phyloP scores from a whole-genome alignment of 1,284 basidiomycete species.

The Pisolithus thermaeus region DNA sequence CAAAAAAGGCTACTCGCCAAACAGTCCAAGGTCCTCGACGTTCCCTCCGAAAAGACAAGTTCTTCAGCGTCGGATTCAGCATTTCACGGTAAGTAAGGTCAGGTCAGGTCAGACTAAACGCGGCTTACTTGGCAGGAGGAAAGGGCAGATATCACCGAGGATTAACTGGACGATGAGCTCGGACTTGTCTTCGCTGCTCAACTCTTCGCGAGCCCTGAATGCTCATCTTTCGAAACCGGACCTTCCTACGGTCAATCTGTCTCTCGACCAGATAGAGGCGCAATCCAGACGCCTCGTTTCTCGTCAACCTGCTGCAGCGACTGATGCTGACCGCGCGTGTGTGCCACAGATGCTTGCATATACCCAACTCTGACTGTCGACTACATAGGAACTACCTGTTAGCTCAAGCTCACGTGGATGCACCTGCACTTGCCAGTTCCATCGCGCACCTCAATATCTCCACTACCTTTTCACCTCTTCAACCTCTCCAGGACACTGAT shows the following conservation, averaged over 20 bases:
- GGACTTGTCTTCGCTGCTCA: slow-evolving; percentile 66
- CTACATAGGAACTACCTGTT: slow-evolving; percentile 72
- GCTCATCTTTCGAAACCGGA: slow-evolving; percentile 72
- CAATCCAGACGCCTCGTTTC: slow-evolving; percentile 78
- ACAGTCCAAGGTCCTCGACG: not conserved
- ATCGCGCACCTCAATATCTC: slow-evolving; percentile 80
- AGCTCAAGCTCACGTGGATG: slow-evolving; percentile 88
- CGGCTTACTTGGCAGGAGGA: too few species aligned
- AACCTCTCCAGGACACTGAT: slow-evolving; percentile 87
- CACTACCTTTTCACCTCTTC: slow-evolving; percentile 83
- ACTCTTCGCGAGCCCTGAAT: slow-evolving; percentile 67
- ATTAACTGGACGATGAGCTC: slow-evolving; percentile 32
- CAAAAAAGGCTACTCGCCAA: too few species aligned
- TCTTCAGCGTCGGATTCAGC: not conserved
- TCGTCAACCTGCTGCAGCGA: slow-evolving; percentile 55
- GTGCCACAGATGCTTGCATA: slow-evolving; percentile 24
- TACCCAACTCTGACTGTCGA: slow-evolving; percentile 5
- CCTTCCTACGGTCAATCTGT: slow-evolving; percentile 80
- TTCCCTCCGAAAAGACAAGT: not conserved
- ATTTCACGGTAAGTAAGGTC: not conserved
- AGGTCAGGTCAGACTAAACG: not conserved
- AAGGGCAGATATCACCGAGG: too few species aligned
- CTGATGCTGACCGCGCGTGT: slow-evolving; percentile 70
- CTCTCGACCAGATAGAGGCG: slow-evolving; percentile 88
- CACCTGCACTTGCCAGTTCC: slow-evolving; percentile 69